Base-by-base conservation (phyloP, 352 stramenopile genomes). In the Blastocystis sp. region DNA sequence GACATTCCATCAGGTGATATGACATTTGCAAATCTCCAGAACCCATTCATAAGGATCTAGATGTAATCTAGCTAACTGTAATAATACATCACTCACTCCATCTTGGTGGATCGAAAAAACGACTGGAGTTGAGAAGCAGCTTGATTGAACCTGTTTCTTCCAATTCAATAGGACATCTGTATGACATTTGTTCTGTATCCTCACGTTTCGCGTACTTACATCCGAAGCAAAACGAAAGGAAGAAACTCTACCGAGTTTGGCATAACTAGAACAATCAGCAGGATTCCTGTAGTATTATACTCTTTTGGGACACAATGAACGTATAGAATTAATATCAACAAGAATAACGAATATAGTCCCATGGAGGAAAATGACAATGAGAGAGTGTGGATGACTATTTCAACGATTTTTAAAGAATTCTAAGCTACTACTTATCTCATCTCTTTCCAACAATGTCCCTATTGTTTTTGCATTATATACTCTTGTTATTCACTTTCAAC, bases 131-230 rank as follows among this genome's bases (percentile, higher is more conserved):
- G 73, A 84, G 30, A 66, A 24, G 27, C 73, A 84, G 51, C 73
- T 84, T 5, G 73, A 84, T 48, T 84, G 73, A 11, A 64, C 53
- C 30, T 84, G 42, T 64, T 68, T 58, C 53, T 84, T 84, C 73
- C 73, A 84, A 17, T 69, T 84, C 51, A 84, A 37, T 19, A 84
- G 42, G 4, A 84, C 48, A 30, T 84, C 56, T 17, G 59, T 30
- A 15, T 84, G 15, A 37, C 73, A 84, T 40, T 84, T 84, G 19
- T 66, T 33, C 24, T 84, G 73, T 57, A 66, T 66, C 15, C 73
- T 3, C 13, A 53, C 56, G 9, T 84, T 84, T 27, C 56, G 51
- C 24, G 22, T 42, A 37, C 73, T 84, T 7, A 84, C 59, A 68
- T 84, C 73, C 1, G 24, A 66, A 17, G n/a, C 73, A 44, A 68